Base-by-base conservation (phyloP, 495 filamentous ascomycete species). In the Podospora sp. region DNA sequence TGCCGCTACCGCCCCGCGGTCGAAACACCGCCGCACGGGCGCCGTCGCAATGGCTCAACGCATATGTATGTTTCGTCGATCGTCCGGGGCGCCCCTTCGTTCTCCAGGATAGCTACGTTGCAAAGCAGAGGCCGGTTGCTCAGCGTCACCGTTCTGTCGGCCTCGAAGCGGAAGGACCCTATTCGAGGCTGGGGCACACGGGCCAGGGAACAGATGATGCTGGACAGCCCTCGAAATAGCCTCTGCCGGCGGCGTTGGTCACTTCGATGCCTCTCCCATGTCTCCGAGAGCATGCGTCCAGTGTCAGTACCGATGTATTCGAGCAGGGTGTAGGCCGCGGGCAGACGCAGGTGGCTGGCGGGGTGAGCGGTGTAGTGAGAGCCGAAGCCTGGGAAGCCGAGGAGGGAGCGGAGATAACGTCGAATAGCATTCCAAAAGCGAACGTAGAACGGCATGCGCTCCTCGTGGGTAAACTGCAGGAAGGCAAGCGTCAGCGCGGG, bases 221-320 rank as follows among this genome's bases (percentile, higher is more conserved):
- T 60, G 16, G 75, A 62, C 14, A 82, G 22, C 16, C 71, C 72
- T 16, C 53, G 68, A 36, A 79, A 80, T 18, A 81, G 69, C 12
- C 62, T 77, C 18, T 59, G 27, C 64, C 65, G 73, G 50, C 63
- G 70, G 11, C 21, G 62, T 4, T 66, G 27, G 36, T 79, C 66
- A 9, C 67, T 49, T 21, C 65, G 40, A 27, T 72, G 67, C n/a
- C 63, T 35, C 1, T 61, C 36, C 70, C 70, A 81, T 6, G 76
- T 72, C 9, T 73, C 53, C 14, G 76, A 78, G 35, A 82, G 80
- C 78, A 81, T 78, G 25, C 66, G 63, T 9, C 76, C 75, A 5
- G 67, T 68, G 20, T 71, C 64, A 0, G 63, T 20, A 21, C 59
- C 60, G 22, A 73, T 60, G 27, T 72, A 22, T 27, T 75, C 73